Conservation (phyloP, 129 eudicot genomes). For the Flaveria linearis region DNA sequence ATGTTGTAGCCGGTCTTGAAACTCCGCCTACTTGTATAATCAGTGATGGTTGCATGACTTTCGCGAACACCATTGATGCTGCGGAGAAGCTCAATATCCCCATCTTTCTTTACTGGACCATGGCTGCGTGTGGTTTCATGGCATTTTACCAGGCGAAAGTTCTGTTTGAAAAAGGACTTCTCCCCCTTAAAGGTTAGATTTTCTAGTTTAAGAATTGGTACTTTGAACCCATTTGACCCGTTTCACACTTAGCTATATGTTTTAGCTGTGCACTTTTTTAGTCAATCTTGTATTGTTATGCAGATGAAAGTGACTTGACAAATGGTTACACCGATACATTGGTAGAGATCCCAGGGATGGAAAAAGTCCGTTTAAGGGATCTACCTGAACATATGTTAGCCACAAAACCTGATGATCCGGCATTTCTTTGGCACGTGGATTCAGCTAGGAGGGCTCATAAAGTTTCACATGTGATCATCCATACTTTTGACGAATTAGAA, state of each 20-base stretch:
- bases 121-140: conserved; percentile 40
- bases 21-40: conserved; percentile 35
- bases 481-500: conserved; percentile 33
- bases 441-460: conserved; percentile 4
- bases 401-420: conserved; percentile 6
- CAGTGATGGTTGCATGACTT: conserved; percentile 31
- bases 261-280: not conserved
- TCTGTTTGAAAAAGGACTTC: conserved; percentile 1
- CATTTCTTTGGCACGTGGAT: conserved; percentile 8
- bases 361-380: conserved; percentile 29
- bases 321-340: conserved; percentile 26
- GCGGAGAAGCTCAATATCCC: conserved; percentile 35
- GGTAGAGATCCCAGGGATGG: conserved; percentile 40
- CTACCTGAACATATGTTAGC: conserved; percentile 25
- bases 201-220: not conserved
- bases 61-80: conserved; percentile 19
- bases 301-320: conserved; percentile 28
- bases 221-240: too few relatives aligned
- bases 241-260: too few relatives aligned
- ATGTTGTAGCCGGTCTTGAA: conserved; percentile 20
- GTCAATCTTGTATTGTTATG: conserved; percentile 7
- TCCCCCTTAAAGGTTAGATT: conserved; percentile 23
- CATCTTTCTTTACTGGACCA: conserved; percentile 22
- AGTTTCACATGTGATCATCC: conserved; percentile 27
- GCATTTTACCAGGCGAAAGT: conserved; percentile 11